Evolutionary conservation across 2,329 filamentous ascomycete genomes (phyloP).

Genomic region (Neophaeococcomyces aloes): DNA sequence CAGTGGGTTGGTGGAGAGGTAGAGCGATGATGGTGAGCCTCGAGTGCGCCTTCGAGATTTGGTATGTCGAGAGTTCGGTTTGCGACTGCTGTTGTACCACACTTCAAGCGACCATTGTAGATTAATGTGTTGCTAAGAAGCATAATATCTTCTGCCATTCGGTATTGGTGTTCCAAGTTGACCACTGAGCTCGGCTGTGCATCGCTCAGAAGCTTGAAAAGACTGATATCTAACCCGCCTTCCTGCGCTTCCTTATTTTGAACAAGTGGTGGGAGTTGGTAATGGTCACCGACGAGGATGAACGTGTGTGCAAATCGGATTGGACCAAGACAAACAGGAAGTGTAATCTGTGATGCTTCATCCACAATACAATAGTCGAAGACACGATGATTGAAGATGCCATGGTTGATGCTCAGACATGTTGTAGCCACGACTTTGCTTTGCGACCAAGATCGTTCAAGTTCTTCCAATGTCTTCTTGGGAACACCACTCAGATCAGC

Average conservation of each 20-base stretch:
- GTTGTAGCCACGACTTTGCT: constrained; percentile 89
- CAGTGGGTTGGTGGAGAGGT: constrained; percentile 14
- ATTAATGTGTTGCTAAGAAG: constrained; percentile 83
- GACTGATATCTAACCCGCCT: constrained; percentile 79
- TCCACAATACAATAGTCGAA: constrained; percentile 99
- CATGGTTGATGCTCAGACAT: constrained; percentile 82
- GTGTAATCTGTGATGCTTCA: constrained; percentile 91
- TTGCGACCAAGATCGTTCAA: constrained; percentile 72
- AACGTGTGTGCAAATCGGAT: constrained; percentile 89
- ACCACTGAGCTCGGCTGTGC: constrained; percentile 78
- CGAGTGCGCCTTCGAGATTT: constrained; percentile 48
- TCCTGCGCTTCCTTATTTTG: constrained; percentile 79
- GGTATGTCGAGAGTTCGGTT: constrained; percentile 58
- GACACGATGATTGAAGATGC: constrained; percentile 72
- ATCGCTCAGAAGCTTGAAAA: constrained; percentile 91
- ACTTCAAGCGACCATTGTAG: constrained; percentile 82
- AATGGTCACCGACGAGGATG: constrained; percentile 91
- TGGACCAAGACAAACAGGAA: constrained; percentile 87
- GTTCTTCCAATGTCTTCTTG: constrained; percentile 68
- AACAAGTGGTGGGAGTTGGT: constrained; percentile 87
- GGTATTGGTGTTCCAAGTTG: constrained; percentile 89
- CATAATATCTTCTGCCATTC: constrained; percentile 98
- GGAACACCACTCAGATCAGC: constrained; percentile 65
- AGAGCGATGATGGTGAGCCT: constrained; percentile 49
- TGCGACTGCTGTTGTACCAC: constrained; percentile 69